Base-by-base conservation (phyloP, 2,329 filamentous ascomycete species). In the Dactylellina sp. region DNA sequence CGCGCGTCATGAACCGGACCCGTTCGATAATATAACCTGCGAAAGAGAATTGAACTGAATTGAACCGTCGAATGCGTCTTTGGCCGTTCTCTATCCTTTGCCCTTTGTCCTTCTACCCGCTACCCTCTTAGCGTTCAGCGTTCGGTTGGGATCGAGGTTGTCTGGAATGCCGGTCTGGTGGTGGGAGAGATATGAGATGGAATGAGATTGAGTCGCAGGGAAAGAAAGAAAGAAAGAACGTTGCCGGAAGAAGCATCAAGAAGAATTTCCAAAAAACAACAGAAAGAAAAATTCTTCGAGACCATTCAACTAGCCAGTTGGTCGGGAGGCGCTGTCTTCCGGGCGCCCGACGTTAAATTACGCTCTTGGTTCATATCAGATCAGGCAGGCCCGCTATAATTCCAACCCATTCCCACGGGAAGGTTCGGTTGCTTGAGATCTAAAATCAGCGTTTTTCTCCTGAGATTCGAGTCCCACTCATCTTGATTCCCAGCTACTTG, bases 1-100 rank as follows among this genome's bases (percentile, higher is more conserved):
- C 35, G 32, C 49, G 52, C 50, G 52, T 57, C 62, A 61, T 61
- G 47, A 50, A 50, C 9, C n/a, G 28, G 49, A n/a, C n/a, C n/a
- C n/a, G n/a, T n/a, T n/a, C n/a, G n/a, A n/a, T n/a, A n/a, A n/a
- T n/a, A n/a, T n/a, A n/a, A n/a, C n/a, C n/a, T n/a, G n/a, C n/a
- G n/a, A n/a, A n/a, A n/a, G n/a, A n/a, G n/a, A n/a, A n/a, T n/a
- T n/a, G n/a, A n/a, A n/a, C n/a, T n/a, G n/a, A n/a, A n/a, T n/a
- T n/a, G n/a, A n/a, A n/a, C n/a, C n/a, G n/a, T n/a, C n/a, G n/a
- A n/a, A n/a, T n/a, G n/a, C n/a, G n/a, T n/a, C n/a, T n/a, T n/a
- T n/a, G n/a, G n/a, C n/a, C n/a, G n/a, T n/a, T n/a, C n/a, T n/a
- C n/a, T n/a, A n/a, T n/a, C n/a, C n/a, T n/a, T n/a, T n/a, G n/a